Percentiles rank a stretch among this genome's conserved stretches.
Evolutionary conservation across 2,329 filamentous ascomycete genomes (phyloP).

Genomic region (Pseudocercospora fuligena): DNA sequence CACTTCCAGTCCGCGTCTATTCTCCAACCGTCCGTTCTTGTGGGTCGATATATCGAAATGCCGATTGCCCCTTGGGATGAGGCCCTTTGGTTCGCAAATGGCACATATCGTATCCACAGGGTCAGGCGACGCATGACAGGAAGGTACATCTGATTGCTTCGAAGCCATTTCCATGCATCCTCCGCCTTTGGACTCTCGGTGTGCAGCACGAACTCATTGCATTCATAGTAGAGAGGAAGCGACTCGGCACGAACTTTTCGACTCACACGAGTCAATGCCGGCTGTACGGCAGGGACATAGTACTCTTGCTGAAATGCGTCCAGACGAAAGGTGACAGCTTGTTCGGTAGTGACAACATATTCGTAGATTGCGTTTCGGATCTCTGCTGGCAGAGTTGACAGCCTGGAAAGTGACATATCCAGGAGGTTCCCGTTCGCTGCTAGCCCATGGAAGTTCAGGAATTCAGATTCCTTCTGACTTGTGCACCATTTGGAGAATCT

Average conservation of each 20-base stretch:
- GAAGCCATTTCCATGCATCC: slow-evolving; percentile 36
- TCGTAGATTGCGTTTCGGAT: slow-evolving; percentile 35
- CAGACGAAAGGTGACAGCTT: slow-evolving; percentile 38
- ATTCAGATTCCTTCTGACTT: neutral
- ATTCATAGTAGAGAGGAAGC: slow-evolving; percentile 37
- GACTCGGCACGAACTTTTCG: slow-evolving; percentile 36
- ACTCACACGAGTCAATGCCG: slow-evolving; percentile 35
- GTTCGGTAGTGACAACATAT: slow-evolving; percentile 32
- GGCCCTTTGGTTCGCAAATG: slow-evolving; percentile 15
- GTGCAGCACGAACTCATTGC: slow-evolving; percentile 39
- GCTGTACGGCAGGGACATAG: slow-evolving; percentile 35
- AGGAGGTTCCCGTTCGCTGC: neutral
- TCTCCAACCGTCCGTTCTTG: slow-evolving; percentile 26
- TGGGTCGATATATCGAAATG: slow-evolving; percentile 25
- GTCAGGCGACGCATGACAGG: slow-evolving; percentile 27
- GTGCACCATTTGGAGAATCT: neutral
- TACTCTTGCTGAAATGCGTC: slow-evolving; percentile 37
- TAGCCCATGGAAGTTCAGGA: too few relatives aligned
- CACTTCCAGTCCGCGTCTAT: slow-evolving; percentile 35
- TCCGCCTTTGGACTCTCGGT: slow-evolving; percentile 37
- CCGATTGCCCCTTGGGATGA: slow-evolving; percentile 32
- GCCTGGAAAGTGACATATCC: slow-evolving; percentile 22
- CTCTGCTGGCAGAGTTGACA: slow-evolving; percentile 35
- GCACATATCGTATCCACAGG: slow-evolving; percentile 37
- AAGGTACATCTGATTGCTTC: slow-evolving; percentile 29